phyloP scores from a whole-genome alignment of 805 yeast species.

The Starmera pachycereana region DNA sequence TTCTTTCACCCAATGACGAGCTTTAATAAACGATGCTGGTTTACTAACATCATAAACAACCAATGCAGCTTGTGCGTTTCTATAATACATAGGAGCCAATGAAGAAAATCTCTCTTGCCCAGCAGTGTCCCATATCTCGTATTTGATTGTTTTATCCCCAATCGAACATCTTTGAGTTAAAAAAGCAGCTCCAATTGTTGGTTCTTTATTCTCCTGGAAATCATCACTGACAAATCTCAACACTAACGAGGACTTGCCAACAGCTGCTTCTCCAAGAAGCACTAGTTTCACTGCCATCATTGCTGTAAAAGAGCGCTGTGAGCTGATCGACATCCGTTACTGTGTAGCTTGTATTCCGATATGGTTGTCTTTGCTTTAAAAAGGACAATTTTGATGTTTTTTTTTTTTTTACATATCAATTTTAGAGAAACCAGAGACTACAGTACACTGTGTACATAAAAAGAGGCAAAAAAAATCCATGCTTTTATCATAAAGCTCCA shows the following conservation, averaged over 20 bases:
- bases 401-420: no score
- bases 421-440: no score
- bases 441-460: no score
- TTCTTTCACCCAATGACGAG: conserved; percentile 97
- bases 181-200: conserved; percentile 97
- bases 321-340: background rate
- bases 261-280: conserved; percentile 94
- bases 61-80: conserved; percentile 94
- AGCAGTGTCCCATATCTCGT: conserved; percentile 95
- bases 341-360: no score
- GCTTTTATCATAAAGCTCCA: no score
- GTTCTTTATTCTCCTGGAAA: conserved; percentile 88
- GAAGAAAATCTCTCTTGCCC: conserved; percentile 97
- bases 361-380: no score
- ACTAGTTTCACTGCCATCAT: conserved; percentile 80
- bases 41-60: conserved; percentile 94
- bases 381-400: no score
- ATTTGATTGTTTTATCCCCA: conserved; percentile 78
- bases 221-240: conserved; percentile 89
- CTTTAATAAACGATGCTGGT: conserved; percentile 90
- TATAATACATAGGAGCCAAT: conserved; percentile 92
- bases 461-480: no score
- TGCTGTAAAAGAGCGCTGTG: background rate
- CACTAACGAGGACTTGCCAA: conserved; percentile 90
- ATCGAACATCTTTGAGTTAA: conserved; percentile 88